phyloP scores from a whole-genome alignment of 169 alveolate species.

The Plasmodium inui region DNA sequence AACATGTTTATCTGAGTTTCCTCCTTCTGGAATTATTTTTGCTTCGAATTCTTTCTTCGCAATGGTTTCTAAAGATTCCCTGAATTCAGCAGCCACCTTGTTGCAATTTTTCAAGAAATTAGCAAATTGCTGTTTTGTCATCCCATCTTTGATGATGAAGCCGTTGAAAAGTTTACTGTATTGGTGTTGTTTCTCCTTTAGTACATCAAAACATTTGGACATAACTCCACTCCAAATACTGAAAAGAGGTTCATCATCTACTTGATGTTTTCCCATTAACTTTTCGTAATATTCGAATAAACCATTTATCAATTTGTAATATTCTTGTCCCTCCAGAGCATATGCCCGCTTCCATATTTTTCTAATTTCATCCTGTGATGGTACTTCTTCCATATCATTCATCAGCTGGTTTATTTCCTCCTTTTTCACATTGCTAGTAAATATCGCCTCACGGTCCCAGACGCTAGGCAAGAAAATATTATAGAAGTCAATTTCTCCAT shows the following conservation, averaged over 20 bases:
- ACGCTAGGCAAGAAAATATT: background rate
- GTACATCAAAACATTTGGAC: background rate
- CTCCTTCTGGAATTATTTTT: background rate
- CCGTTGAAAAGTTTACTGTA: background rate
- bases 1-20: background rate
- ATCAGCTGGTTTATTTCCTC: background rate
- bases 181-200: background rate
- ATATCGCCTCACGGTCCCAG: background rate
- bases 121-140: background rate
- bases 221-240: background rate
- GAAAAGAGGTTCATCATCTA: background rate
- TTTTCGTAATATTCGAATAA: background rate
- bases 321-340: background rate
- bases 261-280: background rate
- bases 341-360: conserved; percentile 5
- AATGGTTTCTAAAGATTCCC: background rate
- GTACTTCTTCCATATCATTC: background rate
- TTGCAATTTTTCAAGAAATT: background rate
- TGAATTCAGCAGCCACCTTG: background rate
- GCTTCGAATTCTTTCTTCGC: background rate
- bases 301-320: background rate
- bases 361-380: background rate
- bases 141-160: background rate
- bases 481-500: background rate
- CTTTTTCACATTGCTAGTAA: background rate